Evolutionary conservation across 768 basidiomycete genomes (phyloP).

Genomic region (Pleurotus giganteus): DNA sequence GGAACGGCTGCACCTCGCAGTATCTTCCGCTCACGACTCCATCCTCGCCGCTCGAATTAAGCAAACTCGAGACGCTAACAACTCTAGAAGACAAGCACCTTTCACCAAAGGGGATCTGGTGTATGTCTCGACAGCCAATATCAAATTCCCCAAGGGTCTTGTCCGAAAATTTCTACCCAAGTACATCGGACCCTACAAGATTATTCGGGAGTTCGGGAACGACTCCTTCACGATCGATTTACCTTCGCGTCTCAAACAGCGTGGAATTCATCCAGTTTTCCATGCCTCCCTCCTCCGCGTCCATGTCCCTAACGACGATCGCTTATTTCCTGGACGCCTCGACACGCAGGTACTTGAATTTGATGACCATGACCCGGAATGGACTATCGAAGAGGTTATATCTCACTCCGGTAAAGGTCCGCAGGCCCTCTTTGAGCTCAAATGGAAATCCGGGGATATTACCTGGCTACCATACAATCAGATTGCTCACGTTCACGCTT

Average conservation of each 20-base stretch:
- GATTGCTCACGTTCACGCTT: slow-evolving; percentile 8
- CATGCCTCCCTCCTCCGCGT: slow-evolving; percentile 27
- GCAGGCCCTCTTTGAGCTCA: slow-evolving; percentile 26
- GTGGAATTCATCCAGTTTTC: slow-evolving; percentile 26
- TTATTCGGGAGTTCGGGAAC: slow-evolving; percentile 15
- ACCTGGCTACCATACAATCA: slow-evolving; percentile 30
- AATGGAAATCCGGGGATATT: slow-evolving; percentile 31
- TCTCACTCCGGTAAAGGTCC: slow-evolving; percentile 23
- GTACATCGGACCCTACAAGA: slow-evolving; percentile 20
- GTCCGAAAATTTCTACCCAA: slow-evolving; percentile 32
- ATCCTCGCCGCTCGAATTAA: slow-evolving; percentile 16
- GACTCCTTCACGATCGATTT: slow-evolving; percentile 10
- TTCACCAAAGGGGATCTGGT: slow-evolving; percentile 3
- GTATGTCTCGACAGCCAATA: slow-evolving; percentile 23
- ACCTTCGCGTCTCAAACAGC: slow-evolving; percentile 13
- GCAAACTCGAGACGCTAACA: slow-evolving; percentile 11
- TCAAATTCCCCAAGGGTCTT: slow-evolving; percentile 18
- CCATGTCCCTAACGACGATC: slow-evolving; percentile 26
- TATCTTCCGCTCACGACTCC: slow-evolving; percentile 27
- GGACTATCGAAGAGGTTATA: slow-evolving; percentile 22
- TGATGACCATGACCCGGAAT: slow-evolving; percentile 9
- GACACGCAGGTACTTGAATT: slow-evolving; percentile 16
- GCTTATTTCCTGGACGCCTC: slow-evolving; percentile 27
- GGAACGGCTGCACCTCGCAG: slow-evolving; percentile 12
- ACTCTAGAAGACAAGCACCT: slow-evolving; percentile 2